A percentile compares a stretch with the other conserved stretches of the same genome.
phyloP scores from a whole-genome alignment of 352 stramenopile genomes.

The Phytophthora megakarya region DNA sequence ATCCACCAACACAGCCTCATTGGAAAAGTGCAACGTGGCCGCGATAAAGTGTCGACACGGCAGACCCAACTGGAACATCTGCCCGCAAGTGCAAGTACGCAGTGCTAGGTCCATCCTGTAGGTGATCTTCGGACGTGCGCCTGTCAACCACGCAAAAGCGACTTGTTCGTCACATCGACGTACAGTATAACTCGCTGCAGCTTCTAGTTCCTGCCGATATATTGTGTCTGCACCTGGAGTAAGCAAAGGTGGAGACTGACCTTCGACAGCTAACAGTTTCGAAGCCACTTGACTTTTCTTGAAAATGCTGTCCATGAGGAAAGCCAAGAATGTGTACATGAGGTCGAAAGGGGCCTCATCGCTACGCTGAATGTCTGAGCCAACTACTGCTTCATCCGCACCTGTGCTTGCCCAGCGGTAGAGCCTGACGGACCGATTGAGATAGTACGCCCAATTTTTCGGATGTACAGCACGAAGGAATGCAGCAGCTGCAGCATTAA shows the following conservation, averaged over 20 bases:
- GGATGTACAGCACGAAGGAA: constrained; percentile 68
- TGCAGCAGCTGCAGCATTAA: constrained; percentile 56
- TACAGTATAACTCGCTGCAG: constrained; percentile 62
- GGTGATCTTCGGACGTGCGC: constrained; percentile 69
- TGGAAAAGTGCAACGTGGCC: constrained; percentile 61
- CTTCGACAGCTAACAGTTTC: constrained; percentile 43
- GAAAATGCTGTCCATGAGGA: constrained; percentile 77
- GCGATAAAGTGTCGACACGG: constrained; percentile 84
- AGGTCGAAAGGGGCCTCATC: constrained; percentile 84
- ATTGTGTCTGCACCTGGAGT: constrained; percentile 67
- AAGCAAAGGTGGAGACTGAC: constrained; percentile 37
- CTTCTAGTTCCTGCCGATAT: constrained; percentile 66
- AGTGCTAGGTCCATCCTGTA: constrained; percentile 63
- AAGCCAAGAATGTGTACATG: constrained; percentile 78
- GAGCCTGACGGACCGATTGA: constrained; percentile 61
- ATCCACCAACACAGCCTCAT: constrained; percentile 58
- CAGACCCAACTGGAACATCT: constrained; percentile 76
- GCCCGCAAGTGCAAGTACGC: constrained; percentile 66
- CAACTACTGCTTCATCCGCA: constrained; percentile 56
- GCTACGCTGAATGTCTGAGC: constrained; percentile 61
- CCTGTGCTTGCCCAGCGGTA: constrained; percentile 76
- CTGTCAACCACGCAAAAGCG: constrained; percentile 75
- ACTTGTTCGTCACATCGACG: constrained; percentile 70
- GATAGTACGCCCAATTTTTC: constrained; percentile 70
- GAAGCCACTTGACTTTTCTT: constrained; percentile 74